Percentiles rank a stretch among this genome's conserved stretches.
Evolutionary conservation across 2,329 filamentous ascomycete species (phyloP).

Genomic region (Phaeomoniella chlamydospora): DNA sequence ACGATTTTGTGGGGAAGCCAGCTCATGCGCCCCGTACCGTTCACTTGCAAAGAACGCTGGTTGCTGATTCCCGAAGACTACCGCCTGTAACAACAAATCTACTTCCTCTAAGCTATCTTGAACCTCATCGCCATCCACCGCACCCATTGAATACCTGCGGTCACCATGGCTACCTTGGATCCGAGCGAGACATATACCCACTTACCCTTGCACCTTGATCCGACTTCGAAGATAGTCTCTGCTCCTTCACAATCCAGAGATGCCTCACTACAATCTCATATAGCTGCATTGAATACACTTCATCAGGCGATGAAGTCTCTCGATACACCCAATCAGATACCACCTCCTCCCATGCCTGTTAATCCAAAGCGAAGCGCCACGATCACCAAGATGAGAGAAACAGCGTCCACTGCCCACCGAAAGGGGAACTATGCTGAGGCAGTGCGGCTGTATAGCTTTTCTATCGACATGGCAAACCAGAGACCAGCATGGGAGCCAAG

Average conservation of each 20-base stretch:
- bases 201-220: conserved; percentile 68
- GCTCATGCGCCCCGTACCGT: no score
- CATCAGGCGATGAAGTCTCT: conserved; percentile 60
- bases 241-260: conserved; percentile 30
- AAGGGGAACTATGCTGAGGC: conserved; percentile 64
- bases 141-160: not conserved
- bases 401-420: conserved; percentile 69
- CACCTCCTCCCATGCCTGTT: conserved; percentile 76
- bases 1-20: not conserved
- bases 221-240: conserved; percentile 62
- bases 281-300: conserved; percentile 62
- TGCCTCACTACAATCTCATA: conserved; percentile 43
- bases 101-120: not conserved
- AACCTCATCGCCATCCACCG: not conserved
- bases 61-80: not conserved
- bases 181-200: conserved; percentile 47
- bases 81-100: not conserved
- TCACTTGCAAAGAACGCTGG: no score
- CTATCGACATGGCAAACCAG: conserved; percentile 72
- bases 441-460: conserved; percentile 67
- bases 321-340: conserved; percentile 47
- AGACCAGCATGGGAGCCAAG: conserved; percentile 81
- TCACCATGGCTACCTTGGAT: not conserved
- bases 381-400: conserved; percentile 81
- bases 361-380: conserved; percentile 84